Percentiles rank a stretch among this genome's conserved stretches.
phyloP scores from a whole-genome alignment of 345 rosid species.

The Erysimum cheiranthoides region DNA sequence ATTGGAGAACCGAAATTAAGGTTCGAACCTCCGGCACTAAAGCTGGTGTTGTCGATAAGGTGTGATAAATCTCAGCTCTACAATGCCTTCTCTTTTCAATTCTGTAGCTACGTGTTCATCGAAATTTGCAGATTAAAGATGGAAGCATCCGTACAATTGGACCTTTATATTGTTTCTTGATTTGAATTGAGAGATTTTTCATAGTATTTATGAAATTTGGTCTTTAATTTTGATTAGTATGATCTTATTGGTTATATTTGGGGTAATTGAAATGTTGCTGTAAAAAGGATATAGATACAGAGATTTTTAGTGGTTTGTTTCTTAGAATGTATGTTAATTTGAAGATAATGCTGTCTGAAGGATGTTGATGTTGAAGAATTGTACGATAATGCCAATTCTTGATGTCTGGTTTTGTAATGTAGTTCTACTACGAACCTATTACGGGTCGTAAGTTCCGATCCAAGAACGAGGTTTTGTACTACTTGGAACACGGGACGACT shows the following conservation, averaged over 20 bases:
- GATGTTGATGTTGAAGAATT: conserved; percentile 5
- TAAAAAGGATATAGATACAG: background rate
- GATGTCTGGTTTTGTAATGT: conserved; percentile 9
- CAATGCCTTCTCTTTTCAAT: background rate
- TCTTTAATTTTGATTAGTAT: background rate
- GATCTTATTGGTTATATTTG: background rate
- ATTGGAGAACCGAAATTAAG: conserved; percentile 72
- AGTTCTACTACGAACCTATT: conserved; percentile 51
- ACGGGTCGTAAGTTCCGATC: conserved; percentile 50
- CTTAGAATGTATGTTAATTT: background rate
- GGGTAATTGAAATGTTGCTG: background rate
- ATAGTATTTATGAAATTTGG: no score
- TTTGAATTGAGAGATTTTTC: background rate
- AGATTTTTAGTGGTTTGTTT: background rate
- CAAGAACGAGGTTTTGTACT: conserved; percentile 47
- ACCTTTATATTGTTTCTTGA: background rate
- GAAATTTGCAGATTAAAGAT: conserved; percentile 12
- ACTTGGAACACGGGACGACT: conserved; percentile 41
- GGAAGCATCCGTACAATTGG: background rate
- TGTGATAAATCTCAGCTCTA: conserved; percentile 33
- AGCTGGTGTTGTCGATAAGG: conserved; percentile 82
- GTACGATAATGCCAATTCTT: background rate
- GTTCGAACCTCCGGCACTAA: conserved; percentile 71
- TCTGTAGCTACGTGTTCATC: background rate
- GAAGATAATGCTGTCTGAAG: background rate